phyloP scores from a whole-genome alignment of 352 stramenopile genomes.

The Globisporangium cystogenes region DNA sequence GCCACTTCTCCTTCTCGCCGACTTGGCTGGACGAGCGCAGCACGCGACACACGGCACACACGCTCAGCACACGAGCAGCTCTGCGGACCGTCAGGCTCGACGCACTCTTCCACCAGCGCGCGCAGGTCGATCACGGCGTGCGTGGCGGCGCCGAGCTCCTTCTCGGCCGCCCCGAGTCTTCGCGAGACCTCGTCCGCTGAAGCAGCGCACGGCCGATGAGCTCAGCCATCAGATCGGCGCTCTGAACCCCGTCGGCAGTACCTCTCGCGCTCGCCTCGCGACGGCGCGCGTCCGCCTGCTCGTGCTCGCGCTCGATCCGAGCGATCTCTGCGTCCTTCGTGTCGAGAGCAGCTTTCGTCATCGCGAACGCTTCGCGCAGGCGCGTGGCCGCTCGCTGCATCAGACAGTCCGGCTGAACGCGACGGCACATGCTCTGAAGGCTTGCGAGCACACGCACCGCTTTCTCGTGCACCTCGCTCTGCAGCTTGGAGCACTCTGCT shows the following conservation, averaged over 20 bases:
- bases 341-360: conserved; percentile 38
- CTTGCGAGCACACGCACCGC: conserved; percentile 13
- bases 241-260: conserved; percentile 1
- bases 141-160: conserved; percentile 27
- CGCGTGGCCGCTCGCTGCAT: conserved; percentile 39
- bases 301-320: conserved; percentile 25
- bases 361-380: conserved; percentile 47
- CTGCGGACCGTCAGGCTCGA: neutral
- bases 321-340: conserved; percentile 36
- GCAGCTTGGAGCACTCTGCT: conserved; percentile 24
- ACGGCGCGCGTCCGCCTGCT: conserved; percentile 21
- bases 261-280: conserved; percentile 26
- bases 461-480: conserved; percentile 50
- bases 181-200: conserved; percentile 18
- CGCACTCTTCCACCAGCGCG: conserved; percentile 60
- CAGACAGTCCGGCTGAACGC: neutral
- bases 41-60: neutral
- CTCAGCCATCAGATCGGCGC: neutral
- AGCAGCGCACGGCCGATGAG: neutral
- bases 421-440: too few relatives aligned
- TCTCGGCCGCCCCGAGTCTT: conserved; percentile 19
- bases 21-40: conserved; percentile 48
- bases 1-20: conserved; percentile 69
- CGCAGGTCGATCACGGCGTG: conserved; percentile 41
- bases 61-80: neutral